Evolutionary conservation across 306 rosid species (phyloP).

Genomic region (Aeschynomene evenia): DNA sequence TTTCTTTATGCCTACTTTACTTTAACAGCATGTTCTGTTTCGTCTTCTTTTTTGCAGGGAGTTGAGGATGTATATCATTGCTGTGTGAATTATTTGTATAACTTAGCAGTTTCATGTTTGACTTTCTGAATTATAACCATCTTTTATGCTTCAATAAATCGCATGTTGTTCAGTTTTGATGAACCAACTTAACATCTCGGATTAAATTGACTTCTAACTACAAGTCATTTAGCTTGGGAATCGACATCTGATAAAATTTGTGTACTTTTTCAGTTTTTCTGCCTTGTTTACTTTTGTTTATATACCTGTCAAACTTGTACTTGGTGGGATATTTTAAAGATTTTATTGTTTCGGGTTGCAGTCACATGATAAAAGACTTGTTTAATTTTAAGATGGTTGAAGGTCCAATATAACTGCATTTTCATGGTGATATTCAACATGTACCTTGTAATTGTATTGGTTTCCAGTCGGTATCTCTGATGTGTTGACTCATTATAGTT

Average conservation of each 20-base stretch:
- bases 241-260: background rate
- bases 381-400: background rate
- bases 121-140: conserved; percentile 11
- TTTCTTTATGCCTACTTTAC: background rate
- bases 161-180: background rate
- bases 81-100: background rate
- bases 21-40: conserved; percentile 9
- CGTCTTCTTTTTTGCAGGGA: conserved; percentile 1
- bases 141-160: background rate
- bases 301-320: background rate
- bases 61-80: background rate
- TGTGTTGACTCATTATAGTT: conserved; percentile 1
- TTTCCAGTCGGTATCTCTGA: background rate
- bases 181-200: conserved; percentile 4
- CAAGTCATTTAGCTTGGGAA: background rate
- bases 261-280: background rate
- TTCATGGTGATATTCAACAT: background rate
- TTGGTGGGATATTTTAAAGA: background rate
- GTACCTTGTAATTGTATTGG: too few relatives aligned
- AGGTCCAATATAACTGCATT: background rate
- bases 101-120: background rate
- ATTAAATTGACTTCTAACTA: background rate
- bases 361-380: background rate
- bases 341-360: background rate
- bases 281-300: background rate